A percentile compares a stretch with the other conserved stretches of the same genome.
Evolutionary conservation across 2,329 filamentous ascomycete genomes (phyloP).

Genomic region (Cephalotrichum gorgonifer): DNA sequence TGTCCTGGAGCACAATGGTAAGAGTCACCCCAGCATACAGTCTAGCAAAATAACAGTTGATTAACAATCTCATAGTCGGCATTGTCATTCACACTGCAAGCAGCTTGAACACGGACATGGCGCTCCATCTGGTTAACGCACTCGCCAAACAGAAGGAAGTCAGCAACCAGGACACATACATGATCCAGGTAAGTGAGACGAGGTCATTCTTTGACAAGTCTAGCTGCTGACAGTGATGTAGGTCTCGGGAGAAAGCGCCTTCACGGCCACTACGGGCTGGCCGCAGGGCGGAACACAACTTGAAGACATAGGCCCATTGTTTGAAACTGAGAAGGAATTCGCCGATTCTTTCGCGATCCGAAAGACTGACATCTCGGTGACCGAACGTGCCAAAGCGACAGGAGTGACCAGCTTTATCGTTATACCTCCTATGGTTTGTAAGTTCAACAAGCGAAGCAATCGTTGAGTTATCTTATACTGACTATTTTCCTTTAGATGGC

Average conservation of each 20-base stretch:
- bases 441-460: conserved; percentile 7
- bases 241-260: conserved; percentile 17
- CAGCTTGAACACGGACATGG: conserved; percentile 15
- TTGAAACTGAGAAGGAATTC: conserved; percentile 18
- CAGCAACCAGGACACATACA: conserved; percentile 16
- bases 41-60: too few relatives aligned
- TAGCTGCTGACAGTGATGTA: neutral
- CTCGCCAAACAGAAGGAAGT: conserved; percentile 18
- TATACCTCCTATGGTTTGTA: conserved; percentile 17
- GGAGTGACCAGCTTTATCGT: conserved; percentile 19
- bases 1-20: conserved; percentile 16
- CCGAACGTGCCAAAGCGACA: conserved; percentile 16
- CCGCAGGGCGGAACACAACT: conserved; percentile 17
- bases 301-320: conserved; percentile 18
- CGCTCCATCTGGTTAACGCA: conserved; percentile 19
- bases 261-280: conserved; percentile 19
- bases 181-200: conserved; percentile 20
- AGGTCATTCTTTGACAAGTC: accelerated
- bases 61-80: conserved; percentile 15
- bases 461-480: neutral
- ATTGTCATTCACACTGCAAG: conserved; percentile 24
- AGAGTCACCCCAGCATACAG: conserved; percentile 4
- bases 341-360: conserved; percentile 15
- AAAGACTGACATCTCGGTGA: conserved; percentile 16
- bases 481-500: conserved; percentile 16